A percentile compares a stretch with the other conserved stretches of the same genome.
Conservation (phyloP, 1,139 yeast genomes). For the Suhomyces coccinellae region DNA sequence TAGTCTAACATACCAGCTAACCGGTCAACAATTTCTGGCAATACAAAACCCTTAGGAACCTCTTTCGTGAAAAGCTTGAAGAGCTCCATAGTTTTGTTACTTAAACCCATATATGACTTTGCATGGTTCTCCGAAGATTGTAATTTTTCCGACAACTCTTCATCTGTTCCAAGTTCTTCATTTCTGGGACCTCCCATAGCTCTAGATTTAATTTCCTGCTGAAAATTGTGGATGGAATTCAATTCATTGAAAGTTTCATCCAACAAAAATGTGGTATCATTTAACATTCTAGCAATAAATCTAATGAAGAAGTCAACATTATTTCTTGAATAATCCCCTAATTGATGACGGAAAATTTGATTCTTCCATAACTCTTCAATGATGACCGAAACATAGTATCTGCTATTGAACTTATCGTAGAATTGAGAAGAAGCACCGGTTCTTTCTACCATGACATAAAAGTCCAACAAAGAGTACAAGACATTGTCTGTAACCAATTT, state of each 20-base stretch:
- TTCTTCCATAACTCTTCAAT: constrained; percentile 83
- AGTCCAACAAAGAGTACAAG: constrained; percentile 79
- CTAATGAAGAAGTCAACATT: constrained; percentile 83
- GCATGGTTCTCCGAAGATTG: constrained; percentile 73
- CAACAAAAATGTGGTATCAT: constrained; percentile 86
- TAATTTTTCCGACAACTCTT: constrained; percentile 60
- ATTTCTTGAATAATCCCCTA: constrained; percentile 62
- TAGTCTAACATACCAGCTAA: constrained; percentile 95
- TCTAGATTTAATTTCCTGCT: constrained; percentile 53
- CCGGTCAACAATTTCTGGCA: constrained; percentile 89
- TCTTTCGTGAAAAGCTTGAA: constrained; percentile 81
- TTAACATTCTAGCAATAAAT: constrained; percentile 91
- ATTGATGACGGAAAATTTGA: constrained; percentile 64
- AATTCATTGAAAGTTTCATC: constrained; percentile 88
- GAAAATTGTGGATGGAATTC: constrained; percentile 72
- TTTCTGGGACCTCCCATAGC: constrained; percentile 40
- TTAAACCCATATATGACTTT: constrained; percentile 75
- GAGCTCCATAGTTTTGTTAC: constrained; percentile 78
- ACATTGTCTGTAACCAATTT: constrained; percentile 64
- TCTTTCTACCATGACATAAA: constrained; percentile 91
- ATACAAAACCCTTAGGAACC: constrained; percentile 82
- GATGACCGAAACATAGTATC: constrained; percentile 83
- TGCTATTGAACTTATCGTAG: constrained; percentile 89
- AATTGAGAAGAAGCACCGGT: constrained; percentile 96
- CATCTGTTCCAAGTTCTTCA: constrained; percentile 54